A percentile compares a stretch with the other conserved stretches of the same genome.
Evolutionary conservation across 805 yeast genomes (phyloP).

Genomic region (Wickerhamomyces subpelliculosus): DNA sequence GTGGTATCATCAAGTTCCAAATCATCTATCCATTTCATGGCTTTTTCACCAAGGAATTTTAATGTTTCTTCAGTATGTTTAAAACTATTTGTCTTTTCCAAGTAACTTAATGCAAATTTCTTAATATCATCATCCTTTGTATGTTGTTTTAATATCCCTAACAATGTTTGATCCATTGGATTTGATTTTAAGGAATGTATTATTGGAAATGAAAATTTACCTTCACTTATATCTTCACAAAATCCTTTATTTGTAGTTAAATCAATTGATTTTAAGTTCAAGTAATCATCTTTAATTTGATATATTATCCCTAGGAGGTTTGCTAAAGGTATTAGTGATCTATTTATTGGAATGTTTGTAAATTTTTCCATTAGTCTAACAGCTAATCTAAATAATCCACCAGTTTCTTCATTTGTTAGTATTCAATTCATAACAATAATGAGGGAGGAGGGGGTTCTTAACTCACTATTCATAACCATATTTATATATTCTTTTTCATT

Average conservation of each 20-base stretch:
- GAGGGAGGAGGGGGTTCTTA: too few relatives aligned
- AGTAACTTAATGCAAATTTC: constrained; percentile 39
- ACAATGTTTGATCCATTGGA: constrained; percentile 30
- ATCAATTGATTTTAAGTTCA: constrained; percentile 52
- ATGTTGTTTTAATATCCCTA: constrained; percentile 44
- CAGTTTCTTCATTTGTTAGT: too few relatives aligned
- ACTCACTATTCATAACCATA: constrained; percentile 85
- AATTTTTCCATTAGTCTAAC: constrained; percentile 51
- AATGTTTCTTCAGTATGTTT: constrained; percentile 11
- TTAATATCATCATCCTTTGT: constrained; percentile 46
- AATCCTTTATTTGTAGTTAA: constrained; percentile 63
- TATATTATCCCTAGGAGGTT: constrained; percentile 75
- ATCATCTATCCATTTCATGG: not conserved
- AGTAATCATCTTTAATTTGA: constrained; percentile 80
- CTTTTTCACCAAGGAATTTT: not conserved
- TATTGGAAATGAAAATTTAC: constrained; percentile 82
- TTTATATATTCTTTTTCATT: constrained; percentile 54
- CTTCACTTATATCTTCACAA: constrained; percentile 85
- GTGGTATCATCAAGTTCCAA: not conserved
- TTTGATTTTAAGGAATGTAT: constrained; percentile 50
- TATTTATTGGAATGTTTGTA: constrained; percentile 4
- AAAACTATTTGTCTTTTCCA: constrained; percentile 27
- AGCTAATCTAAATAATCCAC: constrained; percentile 78
- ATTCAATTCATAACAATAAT: too few relatives aligned
- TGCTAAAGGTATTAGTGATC: constrained; percentile 50